Evolutionary conservation across 306 rosid genomes (phyloP), one percentile per base, ranked within the genome.

Genomic region (Albizia julibrissin): DNA sequence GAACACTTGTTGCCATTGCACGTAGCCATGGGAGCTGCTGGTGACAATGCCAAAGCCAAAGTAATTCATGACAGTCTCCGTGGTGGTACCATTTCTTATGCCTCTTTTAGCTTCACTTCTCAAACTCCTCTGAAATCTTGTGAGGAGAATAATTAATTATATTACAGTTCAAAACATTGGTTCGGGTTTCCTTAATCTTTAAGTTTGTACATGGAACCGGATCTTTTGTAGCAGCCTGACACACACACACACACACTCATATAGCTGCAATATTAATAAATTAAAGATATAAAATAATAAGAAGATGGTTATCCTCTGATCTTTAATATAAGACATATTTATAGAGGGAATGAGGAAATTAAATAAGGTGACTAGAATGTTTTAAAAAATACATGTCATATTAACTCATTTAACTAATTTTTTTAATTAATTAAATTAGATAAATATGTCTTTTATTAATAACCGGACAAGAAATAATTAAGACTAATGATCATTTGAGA

Each of bases 1-100:
- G 90, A 84, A 75, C 90, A 87, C 65, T 84, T 84, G 70, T 84
- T 78, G 27, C 90, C 90, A 64, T 75, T 84, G 80, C 87, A 84
- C 79, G 90, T 87, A 47, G 90, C 86, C 43, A 50, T 81, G 88
- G 90, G 86, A 16, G 90, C 90, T 16, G 90, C 87, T 18, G 90
- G 90, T 37, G 88, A 84, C 39, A 79, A 87, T 8, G 72, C 90
- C 1, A 75, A 68, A 11, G 47, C 72, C 16, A 1, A 19, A 18
- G 72, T 68, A 18, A 68, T 68, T 31, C 72, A 68, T n/a, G 47
- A 68, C 6, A 33, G 24, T 37, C 10, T 34, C 14, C 47, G 10
- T 22, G 75, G 21, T 4, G 75, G 54, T 22, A 21, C 75, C 46
- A 40, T 70, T 12, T 70, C 75, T 12, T 70, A 42, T 22, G 52